phyloP scores from a whole-genome alignment of 352 stramenopile species.

The Phytophthora pinifolia region DNA sequence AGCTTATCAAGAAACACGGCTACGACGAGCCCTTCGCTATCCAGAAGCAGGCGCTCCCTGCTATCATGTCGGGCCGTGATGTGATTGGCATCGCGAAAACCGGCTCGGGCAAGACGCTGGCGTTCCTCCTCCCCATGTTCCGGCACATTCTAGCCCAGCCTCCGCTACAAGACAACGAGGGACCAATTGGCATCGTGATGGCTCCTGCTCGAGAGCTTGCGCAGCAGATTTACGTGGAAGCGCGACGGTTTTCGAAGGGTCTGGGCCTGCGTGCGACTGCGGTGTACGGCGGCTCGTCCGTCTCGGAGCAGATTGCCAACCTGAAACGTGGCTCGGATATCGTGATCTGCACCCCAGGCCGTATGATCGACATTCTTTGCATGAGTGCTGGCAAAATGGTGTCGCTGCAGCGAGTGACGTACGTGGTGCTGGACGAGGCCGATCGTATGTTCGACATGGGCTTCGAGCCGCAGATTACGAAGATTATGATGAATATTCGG shows the following conservation, averaged over 20 bases:
- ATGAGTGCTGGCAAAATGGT: slow-evolving; percentile 98
- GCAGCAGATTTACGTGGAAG: slow-evolving; percentile 97
- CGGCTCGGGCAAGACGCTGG: slow-evolving; percentile 91
- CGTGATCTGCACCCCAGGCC: slow-evolving; percentile 97
- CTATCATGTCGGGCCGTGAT: slow-evolving; percentile 98
- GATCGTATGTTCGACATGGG: slow-evolving; percentile 99
- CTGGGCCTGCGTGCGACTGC: slow-evolving; percentile 92
- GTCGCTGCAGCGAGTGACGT: slow-evolving; percentile 95
- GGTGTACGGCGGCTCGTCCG: slow-evolving; percentile 94
- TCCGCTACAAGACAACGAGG: slow-evolving; percentile 92
- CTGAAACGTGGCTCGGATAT: slow-evolving; percentile 98
- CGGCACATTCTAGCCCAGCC: slow-evolving; percentile 95
- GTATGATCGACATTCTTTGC: slow-evolving; percentile 99
- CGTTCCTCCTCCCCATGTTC: slow-evolving; percentile 94
- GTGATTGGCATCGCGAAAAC: slow-evolving; percentile 99
- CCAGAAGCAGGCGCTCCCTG: slow-evolving; percentile 96
- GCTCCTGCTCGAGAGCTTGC: slow-evolving; percentile 97
- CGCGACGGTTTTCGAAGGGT: slow-evolving; percentile 93
- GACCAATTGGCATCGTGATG: slow-evolving; percentile 98
- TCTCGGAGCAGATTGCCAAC: slow-evolving; percentile 99
- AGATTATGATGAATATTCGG: slow-evolving; percentile 94
- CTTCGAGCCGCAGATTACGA: slow-evolving; percentile 99
- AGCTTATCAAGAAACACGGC: slow-evolving; percentile 92
- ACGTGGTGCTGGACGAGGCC: slow-evolving; percentile 99
- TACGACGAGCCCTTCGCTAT: slow-evolving; percentile 97